Conservation (phyloP, 2,329 filamentous ascomycete species). For the Plectosphaerella cucumerina region DNA sequence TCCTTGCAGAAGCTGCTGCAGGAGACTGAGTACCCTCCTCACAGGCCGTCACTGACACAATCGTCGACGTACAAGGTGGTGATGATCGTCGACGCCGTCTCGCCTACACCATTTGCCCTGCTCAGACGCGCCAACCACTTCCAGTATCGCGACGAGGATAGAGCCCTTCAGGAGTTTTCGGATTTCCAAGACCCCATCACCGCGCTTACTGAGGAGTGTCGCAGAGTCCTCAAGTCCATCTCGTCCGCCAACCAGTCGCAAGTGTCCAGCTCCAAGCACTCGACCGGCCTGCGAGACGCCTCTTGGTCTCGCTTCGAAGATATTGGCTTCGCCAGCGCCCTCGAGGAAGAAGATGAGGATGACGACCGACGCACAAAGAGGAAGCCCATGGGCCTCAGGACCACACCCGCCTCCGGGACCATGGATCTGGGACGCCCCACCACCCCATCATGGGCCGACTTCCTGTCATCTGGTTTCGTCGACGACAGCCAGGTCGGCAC, state of each 20-base stretch:
- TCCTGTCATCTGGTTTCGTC: slow-evolving; percentile 87
- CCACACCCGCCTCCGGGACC: slow-evolving; percentile 62
- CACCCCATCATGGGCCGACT: slow-evolving; percentile 97
- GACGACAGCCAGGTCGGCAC: slow-evolving; percentile 65
- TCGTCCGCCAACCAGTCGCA: slow-evolving; percentile 85
- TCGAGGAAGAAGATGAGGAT: slow-evolving; percentile 68
- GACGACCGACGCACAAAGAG: slow-evolving; percentile 38
- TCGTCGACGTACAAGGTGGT: slow-evolving; percentile 82
- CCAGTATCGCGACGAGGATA: slow-evolving; percentile 86
- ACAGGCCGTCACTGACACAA: slow-evolving; percentile 71
- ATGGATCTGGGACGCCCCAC: slow-evolving; percentile 74
- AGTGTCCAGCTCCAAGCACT: slow-evolving; percentile 65
- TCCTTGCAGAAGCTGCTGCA: slow-evolving; percentile 87
- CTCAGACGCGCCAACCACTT: slow-evolving; percentile 90
- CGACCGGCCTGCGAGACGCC: slow-evolving; percentile 72
- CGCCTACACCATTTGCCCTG: slow-evolving; percentile 87
- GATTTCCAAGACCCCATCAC: slow-evolving; percentile 84
- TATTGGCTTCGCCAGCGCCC: slow-evolving; percentile 76
- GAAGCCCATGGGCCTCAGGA: slow-evolving; percentile 50
- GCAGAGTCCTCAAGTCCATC: slow-evolving; percentile 83
- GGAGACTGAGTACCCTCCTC: slow-evolving; percentile 91
- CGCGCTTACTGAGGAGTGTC: slow-evolving; percentile 89
- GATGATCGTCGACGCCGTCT: slow-evolving; percentile 95
- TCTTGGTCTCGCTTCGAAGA: slow-evolving; percentile 98
- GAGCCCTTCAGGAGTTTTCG: slow-evolving; percentile 78